Conservation (phyloP, 1,284 basidiomycete species). For the Schizopora paradoxa region DNA sequence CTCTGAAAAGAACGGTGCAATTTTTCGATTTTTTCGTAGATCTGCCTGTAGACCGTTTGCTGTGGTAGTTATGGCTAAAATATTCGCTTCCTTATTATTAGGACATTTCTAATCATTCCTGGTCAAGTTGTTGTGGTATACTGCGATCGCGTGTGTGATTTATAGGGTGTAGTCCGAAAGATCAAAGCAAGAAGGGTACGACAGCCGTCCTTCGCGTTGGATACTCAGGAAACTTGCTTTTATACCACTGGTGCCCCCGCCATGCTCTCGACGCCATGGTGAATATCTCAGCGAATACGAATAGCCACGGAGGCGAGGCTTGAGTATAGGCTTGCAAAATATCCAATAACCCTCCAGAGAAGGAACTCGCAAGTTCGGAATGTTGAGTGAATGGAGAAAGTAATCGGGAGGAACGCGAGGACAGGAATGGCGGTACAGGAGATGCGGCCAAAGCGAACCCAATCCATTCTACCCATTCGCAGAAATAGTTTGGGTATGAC, state of each 20-base stretch:
- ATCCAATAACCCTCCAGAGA: neutral
- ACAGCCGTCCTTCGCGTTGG: conserved; percentile 59
- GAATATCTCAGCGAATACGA: conserved; percentile 64
- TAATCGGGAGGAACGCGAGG: conserved; percentile 22
- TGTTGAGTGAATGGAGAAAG: conserved; percentile 30
- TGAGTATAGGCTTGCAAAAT: conserved; percentile 6
- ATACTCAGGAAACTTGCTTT: conserved; percentile 62
- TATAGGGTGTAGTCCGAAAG: neutral
- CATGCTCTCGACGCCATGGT: conserved; percentile 78
- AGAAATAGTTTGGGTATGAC: conserved; percentile 92
- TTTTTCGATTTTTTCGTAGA: neutral
- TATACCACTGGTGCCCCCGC: conserved; percentile 81
- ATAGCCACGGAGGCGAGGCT: conserved; percentile 69
- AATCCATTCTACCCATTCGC: conserved; percentile 87
- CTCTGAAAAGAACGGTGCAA: neutral
- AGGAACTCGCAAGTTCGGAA: conserved; percentile 25
- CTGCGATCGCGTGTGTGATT: neutral
- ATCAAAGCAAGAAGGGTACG: conserved; percentile 59
- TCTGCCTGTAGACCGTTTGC: neutral
- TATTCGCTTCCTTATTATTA: too few relatives aligned
- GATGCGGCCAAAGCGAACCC: conserved; percentile 70
- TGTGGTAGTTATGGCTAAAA: too few relatives aligned
- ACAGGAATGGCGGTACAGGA: conserved; percentile 31
- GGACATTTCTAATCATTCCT: neutral
- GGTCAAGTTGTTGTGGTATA: neutral